phyloP scores from a whole-genome alignment of 306 rosid species.

The Chamaecrista fasciculata region DNA sequence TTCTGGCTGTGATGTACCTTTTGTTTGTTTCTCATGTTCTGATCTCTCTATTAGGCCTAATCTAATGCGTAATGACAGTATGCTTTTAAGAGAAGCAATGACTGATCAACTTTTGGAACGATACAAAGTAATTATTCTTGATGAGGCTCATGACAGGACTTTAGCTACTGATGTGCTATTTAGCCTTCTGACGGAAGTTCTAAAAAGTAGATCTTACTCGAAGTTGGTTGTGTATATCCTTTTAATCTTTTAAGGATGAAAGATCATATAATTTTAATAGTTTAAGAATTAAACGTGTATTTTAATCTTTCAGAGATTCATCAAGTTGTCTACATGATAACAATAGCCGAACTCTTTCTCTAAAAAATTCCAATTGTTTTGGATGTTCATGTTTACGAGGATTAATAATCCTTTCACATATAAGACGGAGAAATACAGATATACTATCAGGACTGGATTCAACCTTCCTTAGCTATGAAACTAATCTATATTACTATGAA shows the following conservation, averaged over 20 bases:
- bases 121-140: slow-evolving; percentile 83
- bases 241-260: slow-evolving; percentile 98
- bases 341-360: too few relatives aligned
- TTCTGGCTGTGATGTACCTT: too few relatives aligned
- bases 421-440: too few relatives aligned
- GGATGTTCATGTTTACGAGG: too few relatives aligned
- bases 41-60: slow-evolving; percentile 57
- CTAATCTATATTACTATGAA: too few relatives aligned
- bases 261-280: too few relatives aligned
- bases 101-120: slow-evolving; percentile 92
- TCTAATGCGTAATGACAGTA: slow-evolving; percentile 91
- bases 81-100: slow-evolving; percentile 98
- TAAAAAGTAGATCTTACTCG: slow-evolving; percentile 81
- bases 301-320: too few relatives aligned
- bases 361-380: too few relatives aligned
- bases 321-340: too few relatives aligned
- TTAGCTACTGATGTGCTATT: slow-evolving; percentile 94
- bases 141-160: slow-evolving; percentile 96
- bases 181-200: slow-evolving; percentile 95
- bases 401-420: too few relatives aligned
- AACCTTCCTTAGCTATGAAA: neutral
- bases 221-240: slow-evolving; percentile 93
- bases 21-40: neutral
- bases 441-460: too few relatives aligned
- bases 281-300: too few relatives aligned